These are phyloP conservation scores for Collybia sp. DNA, from an alignment of 768 basidiomycete genomes.

Conservation along the genomic window DNA sequence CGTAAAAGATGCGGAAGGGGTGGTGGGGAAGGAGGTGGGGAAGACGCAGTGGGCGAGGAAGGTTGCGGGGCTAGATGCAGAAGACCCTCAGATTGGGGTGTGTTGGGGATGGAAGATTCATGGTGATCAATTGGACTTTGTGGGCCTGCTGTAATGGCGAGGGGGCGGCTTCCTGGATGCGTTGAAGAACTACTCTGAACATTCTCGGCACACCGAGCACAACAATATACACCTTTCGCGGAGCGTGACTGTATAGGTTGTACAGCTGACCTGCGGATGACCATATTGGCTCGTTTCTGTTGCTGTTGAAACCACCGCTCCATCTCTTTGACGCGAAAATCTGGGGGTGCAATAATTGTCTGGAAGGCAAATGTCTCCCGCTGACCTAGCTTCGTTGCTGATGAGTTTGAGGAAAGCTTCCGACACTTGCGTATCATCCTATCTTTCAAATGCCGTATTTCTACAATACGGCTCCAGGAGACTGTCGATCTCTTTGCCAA, in stretches of 20 bases:
- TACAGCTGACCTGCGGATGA: slow-evolving; percentile 10
- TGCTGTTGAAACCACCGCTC: slow-evolving; percentile 70
- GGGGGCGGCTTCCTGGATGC: not conserved
- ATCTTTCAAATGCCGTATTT: slow-evolving; percentile 76
- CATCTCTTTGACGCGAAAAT: slow-evolving; percentile 76
- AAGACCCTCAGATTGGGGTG: slow-evolving; percentile 7
- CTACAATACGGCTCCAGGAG: slow-evolving; percentile 65
- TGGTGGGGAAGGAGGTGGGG: slow-evolving; percentile 29
- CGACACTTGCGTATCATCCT: slow-evolving; percentile 80
- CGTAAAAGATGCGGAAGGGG: slow-evolving; percentile 37
- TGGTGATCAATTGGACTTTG: slow-evolving; percentile 13
- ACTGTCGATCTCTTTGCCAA: slow-evolving; percentile 50
- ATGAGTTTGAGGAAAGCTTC: slow-evolving; percentile 47
- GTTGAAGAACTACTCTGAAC: not conserved
- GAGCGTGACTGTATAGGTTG: slow-evolving; percentile 6
- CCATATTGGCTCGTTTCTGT: slow-evolving; percentile 32
- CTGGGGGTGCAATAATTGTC: slow-evolving; percentile 62
- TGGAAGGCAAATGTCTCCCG: slow-evolving; percentile 47
- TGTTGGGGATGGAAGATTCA: slow-evolving; percentile 8
- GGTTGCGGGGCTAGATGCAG: not conserved
- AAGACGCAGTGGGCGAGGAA: slow-evolving; percentile 1
- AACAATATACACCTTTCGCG: slow-evolving; percentile 10
- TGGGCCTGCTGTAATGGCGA: slow-evolving; percentile 2
- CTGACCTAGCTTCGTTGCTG: slow-evolving; percentile 30
- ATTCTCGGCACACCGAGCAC: slow-evolving; percentile 18